Evolutionary conservation across 108 stramenopile genomes (phyloP).

Genomic region (Nitzschia sp.): DNA sequence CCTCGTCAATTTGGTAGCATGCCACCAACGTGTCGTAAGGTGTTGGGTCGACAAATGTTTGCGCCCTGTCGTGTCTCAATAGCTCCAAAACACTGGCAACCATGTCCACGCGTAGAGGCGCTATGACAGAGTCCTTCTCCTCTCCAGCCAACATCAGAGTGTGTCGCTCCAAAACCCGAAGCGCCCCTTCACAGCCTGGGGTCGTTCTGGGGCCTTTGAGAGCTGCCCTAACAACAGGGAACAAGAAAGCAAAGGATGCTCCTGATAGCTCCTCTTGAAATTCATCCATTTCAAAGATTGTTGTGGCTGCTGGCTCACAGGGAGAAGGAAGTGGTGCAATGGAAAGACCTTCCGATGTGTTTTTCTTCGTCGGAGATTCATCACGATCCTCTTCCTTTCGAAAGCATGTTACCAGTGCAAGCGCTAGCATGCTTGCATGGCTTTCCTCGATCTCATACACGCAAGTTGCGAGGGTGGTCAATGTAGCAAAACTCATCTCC

Average conservation of each 20-base stretch:
- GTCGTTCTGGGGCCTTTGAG: slow-evolving; percentile 78
- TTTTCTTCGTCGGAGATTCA: not conserved
- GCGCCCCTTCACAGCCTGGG: slow-evolving; percentile 78
- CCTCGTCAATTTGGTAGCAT: slow-evolving; percentile 58
- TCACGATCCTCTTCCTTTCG: not conserved
- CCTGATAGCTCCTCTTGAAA: slow-evolving; percentile 77
- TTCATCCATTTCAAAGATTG: slow-evolving; percentile 81
- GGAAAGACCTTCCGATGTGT: not conserved
- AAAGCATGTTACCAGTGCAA: slow-evolving; percentile 62
- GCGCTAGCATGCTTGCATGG: slow-evolving; percentile 62
- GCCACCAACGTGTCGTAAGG: slow-evolving; percentile 72
- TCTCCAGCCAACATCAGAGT: slow-evolving; percentile 61
- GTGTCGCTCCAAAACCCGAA: slow-evolving; percentile 77
- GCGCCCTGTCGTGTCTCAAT: slow-evolving; percentile 76
- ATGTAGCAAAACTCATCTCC: slow-evolving; percentile 46
- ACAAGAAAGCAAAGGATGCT: slow-evolving; percentile 79
- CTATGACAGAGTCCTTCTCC: slow-evolving; percentile 46
- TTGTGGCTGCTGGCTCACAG: slow-evolving; percentile 72
- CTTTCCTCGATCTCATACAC: slow-evolving; percentile 87
- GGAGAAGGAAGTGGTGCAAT: slow-evolving; percentile 63
- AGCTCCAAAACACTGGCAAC: slow-evolving; percentile 68
- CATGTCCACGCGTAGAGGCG: slow-evolving; percentile 73
- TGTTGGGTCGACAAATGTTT: slow-evolving; percentile 80
- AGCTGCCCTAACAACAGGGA: slow-evolving; percentile 77
- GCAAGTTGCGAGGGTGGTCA: slow-evolving; percentile 66